Evolutionary conservation across 495 filamentous ascomycete genomes (phyloP).

Genomic region (Hypoxylon rickii): DNA sequence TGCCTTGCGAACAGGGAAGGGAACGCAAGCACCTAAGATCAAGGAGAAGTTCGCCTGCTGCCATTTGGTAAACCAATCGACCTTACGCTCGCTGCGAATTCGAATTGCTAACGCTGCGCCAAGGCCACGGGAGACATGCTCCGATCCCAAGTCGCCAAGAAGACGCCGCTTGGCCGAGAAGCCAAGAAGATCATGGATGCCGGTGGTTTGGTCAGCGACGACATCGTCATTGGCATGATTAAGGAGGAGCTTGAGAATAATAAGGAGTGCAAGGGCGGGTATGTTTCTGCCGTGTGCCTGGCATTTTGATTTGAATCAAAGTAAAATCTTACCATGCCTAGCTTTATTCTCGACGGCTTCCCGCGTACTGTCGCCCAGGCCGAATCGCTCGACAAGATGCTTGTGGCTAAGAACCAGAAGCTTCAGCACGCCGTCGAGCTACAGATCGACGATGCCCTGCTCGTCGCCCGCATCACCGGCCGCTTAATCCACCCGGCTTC

Average conservation of each 20-base stretch:
- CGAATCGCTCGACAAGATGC: slow-evolving; percentile 92
- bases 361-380: slow-evolving; percentile 95
- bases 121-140: slow-evolving; percentile 99
- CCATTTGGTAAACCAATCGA: slow-evolving; percentile 75
- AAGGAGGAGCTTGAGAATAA: slow-evolving; percentile 94
- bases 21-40: slow-evolving; percentile 96
- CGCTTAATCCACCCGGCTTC: slow-evolving; percentile 94
- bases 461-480: slow-evolving; percentile 95
- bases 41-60: slow-evolving; percentile 97
- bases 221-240: slow-evolving; percentile 99
- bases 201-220: slow-evolving; percentile 95
- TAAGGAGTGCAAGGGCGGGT: slow-evolving; percentile 95
- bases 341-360: slow-evolving; percentile 99
- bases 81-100: slow-evolving; percentile 1
- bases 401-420: slow-evolving; percentile 69
- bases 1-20: slow-evolving; percentile 73
- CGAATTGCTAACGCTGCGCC: slow-evolving; percentile 15
- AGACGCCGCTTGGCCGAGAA: slow-evolving; percentile 90
- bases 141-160: slow-evolving; percentile 96
- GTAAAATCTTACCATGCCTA: slow-evolving; percentile 44
- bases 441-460: slow-evolving; percentile 90
- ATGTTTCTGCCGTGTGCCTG: slow-evolving; percentile 37
- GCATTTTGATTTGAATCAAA: background rate
- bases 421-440: slow-evolving; percentile 95
- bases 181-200: slow-evolving; percentile 99